Evolutionary conservation across 331 rosid species (phyloP).

Genomic region (Prunus yedoensis): DNA sequence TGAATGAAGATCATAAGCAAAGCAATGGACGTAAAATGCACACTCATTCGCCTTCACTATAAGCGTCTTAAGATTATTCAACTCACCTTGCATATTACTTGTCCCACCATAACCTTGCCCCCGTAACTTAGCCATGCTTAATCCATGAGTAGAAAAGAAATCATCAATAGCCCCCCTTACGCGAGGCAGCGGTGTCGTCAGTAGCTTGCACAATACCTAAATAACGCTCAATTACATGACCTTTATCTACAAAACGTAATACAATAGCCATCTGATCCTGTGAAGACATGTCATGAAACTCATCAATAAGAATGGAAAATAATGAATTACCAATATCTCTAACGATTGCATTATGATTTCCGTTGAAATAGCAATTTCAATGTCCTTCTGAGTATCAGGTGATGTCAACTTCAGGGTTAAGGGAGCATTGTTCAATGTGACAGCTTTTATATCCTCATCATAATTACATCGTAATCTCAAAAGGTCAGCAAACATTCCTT

Average conservation of each 20-base stretch:
- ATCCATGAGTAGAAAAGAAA: background rate
- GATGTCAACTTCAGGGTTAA: slow-evolving; percentile 4
- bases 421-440: background rate
- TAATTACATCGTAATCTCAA: background rate
- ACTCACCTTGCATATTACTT: background rate
- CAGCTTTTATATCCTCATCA: background rate
- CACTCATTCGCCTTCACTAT: background rate
- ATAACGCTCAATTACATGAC: background rate
- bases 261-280: slow-evolving; percentile 14
- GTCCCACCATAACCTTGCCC: slow-evolving; percentile 12
- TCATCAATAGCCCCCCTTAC: background rate
- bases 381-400: background rate
- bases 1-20: background rate
- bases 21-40: background rate
- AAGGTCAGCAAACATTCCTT: slow-evolving; percentile 6
- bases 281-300: background rate
- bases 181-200: background rate
- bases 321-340: background rate
- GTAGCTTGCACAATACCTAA: background rate
- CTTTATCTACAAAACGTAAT: slow-evolving; percentile 14
- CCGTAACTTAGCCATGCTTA: background rate
- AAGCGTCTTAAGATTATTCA: background rate
- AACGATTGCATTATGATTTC: background rate
- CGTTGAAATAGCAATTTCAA: background rate
- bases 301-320: slow-evolving; percentile 13